Conservation (phyloP, 2,329 filamentous ascomycete species). For the Apiospora arundinis region DNA sequence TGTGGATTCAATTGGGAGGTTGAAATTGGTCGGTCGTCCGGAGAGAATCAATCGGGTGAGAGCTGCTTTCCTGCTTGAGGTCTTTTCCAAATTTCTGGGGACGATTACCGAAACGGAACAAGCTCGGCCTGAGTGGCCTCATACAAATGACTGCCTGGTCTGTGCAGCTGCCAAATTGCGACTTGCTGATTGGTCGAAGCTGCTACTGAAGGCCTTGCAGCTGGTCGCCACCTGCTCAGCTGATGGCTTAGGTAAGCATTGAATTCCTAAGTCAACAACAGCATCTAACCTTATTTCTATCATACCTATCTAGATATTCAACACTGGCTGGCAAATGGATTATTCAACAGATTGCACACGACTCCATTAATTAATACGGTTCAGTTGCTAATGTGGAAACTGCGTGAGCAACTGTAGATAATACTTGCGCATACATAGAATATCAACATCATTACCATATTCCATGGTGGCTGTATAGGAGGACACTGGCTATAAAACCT, state of each 20-base stretch:
- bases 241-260: neutral
- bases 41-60: slow-evolving; percentile 20
- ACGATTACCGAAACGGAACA: slow-evolving; percentile 19
- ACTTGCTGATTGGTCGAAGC: slow-evolving; percentile 17
- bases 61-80: slow-evolving; percentile 29
- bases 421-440: neutral
- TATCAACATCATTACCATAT: neutral
- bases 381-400: too few species aligned
- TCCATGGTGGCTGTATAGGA: too few species aligned
- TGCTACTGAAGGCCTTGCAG: neutral
- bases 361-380: too few species aligned
- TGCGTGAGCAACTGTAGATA: too few species aligned
- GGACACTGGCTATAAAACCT: neutral
- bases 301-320: too few species aligned
- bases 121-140: slow-evolving; percentile 17
- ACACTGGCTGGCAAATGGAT: too few species aligned
- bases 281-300: neutral
- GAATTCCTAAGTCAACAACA: neutral
- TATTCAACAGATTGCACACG: too few species aligned
- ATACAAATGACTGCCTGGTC: slow-evolving; percentile 9
- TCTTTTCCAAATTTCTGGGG: slow-evolving; percentile 32
- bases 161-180: slow-evolving; percentile 19
- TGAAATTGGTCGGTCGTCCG: slow-evolving; percentile 15
- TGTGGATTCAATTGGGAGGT: slow-evolving; percentile 21
- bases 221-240: neutral